These are phyloP conservation scores for Penicillium sp. DNA, from an alignment of 2,329 filamentous ascomycete genomes.

Conservation along the genomic window DNA sequence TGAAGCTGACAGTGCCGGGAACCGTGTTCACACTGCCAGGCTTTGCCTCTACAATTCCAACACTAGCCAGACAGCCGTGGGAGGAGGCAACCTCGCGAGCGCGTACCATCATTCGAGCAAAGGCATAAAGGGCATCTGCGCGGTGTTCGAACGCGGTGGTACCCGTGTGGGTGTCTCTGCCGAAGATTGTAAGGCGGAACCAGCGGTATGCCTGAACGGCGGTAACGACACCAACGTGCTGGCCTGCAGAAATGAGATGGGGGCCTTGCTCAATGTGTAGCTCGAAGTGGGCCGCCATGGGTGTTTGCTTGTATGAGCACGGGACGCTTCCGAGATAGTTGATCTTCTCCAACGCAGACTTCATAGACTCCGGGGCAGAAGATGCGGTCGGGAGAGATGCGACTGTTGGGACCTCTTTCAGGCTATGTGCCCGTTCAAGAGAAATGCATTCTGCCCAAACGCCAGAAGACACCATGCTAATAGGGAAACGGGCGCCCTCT, in stretches of 20 bases:
- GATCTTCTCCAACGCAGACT: no score
- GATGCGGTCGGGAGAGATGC: no score
- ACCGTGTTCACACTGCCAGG: constrained; percentile 68
- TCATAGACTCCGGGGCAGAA: no score
- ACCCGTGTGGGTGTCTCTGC: constrained; percentile 64
- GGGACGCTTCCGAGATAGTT: no score
- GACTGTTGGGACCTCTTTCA: no score
- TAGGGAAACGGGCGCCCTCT: background rate
- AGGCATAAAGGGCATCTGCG: constrained; percentile 61
- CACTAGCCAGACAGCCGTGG: constrained; percentile 56
- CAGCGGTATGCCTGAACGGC: constrained; percentile 69
- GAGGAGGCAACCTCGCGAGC: constrained; percentile 55
- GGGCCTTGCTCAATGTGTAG: no score
- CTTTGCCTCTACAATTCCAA: constrained; percentile 58
- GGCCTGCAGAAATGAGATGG: no score
- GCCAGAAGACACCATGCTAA: no score
- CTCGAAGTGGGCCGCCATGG: no score
- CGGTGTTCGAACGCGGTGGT: constrained; percentile 61
- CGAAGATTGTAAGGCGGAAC: constrained; percentile 59
- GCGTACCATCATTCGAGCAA: constrained; percentile 58
- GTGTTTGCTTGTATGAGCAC: no score
- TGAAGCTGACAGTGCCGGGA: constrained; percentile 58
- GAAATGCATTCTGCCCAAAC: no score
- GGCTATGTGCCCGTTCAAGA: no score
- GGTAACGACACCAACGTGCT: constrained; percentile 61